Percentiles rank a stretch among this genome's conserved stretches.
These are phyloP conservation scores for Alternaria triticimaculans DNA, from an alignment of 2,329 filamentous ascomycete species.

Conservation along the genomic window DNA sequence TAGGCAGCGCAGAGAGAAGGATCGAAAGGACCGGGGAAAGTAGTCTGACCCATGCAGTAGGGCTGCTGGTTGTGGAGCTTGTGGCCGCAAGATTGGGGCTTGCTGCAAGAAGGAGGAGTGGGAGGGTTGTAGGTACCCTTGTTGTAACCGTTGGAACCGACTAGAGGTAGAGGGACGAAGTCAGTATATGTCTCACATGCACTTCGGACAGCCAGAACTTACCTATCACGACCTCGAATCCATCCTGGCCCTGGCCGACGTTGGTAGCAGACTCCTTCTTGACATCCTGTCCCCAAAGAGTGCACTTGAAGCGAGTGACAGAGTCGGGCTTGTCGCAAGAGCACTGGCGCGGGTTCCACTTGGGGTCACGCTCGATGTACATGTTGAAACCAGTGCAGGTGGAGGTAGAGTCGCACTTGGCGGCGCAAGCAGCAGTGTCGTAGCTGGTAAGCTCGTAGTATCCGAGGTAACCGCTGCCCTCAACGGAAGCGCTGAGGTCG, in stretches of 20 bases:
- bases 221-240: constrained; percentile 39
- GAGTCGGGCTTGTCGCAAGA: constrained; percentile 28
- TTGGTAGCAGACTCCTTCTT: constrained; percentile 28
- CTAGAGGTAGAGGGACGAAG: constrained; percentile 1
- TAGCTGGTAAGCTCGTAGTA: constrained; percentile 35
- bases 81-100: constrained; percentile 29
- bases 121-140: constrained; percentile 28
- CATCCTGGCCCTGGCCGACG: constrained; percentile 22
- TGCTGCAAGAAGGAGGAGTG: constrained; percentile 27
- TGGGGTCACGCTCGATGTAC: constrained; percentile 34
- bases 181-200: not conserved
- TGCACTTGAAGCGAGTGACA: constrained; percentile 34
- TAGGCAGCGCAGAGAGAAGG: constrained; percentile 32
- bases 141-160: constrained; percentile 43
- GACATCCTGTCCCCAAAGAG: constrained; percentile 31
- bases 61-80: constrained; percentile 33
- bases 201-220: not conserved
- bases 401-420: constrained; percentile 23
- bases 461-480: constrained; percentile 28
- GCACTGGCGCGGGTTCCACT: constrained; percentile 33
- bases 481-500: constrained; percentile 24
- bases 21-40: constrained; percentile 36
- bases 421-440: constrained; percentile 24
- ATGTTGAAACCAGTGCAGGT: constrained; percentile 37
- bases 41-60: constrained; percentile 34